Percentiles rank a stretch among this genome's conserved stretches.
Evolutionary conservation across 2,329 filamentous ascomycete genomes (phyloP).

Genomic region (Annulohypoxylon truncatum): DNA sequence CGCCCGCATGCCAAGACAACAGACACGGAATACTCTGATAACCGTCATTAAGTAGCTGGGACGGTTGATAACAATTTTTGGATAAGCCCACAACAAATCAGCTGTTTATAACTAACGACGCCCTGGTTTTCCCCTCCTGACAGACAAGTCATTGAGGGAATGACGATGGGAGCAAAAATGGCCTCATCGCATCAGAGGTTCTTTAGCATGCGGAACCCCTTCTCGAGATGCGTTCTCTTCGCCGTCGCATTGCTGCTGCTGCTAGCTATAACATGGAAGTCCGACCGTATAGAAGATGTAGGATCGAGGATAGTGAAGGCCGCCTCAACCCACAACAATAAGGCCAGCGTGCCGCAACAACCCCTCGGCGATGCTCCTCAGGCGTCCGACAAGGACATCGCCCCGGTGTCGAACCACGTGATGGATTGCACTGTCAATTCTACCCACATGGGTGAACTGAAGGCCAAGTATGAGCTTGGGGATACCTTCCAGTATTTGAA

Average conservation of each 20-base stretch:
- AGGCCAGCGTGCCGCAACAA: constrained; percentile 49
- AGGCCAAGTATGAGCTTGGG: constrained; percentile 60
- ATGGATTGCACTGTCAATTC: constrained; percentile 65
- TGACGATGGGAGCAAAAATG: constrained; percentile 55
- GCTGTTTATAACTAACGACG: constrained; percentile 33
- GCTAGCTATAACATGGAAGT: constrained; percentile 56
- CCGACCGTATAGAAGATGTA: constrained; percentile 56
- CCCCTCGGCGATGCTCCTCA: constrained; percentile 46
- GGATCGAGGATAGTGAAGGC: constrained; percentile 57
- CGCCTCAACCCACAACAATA: constrained; percentile 49
- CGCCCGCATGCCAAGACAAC: constrained; percentile 39
- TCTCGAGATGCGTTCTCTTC: constrained; percentile 59
- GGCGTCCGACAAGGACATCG: constrained; percentile 47
- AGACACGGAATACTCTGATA: constrained; percentile 36
- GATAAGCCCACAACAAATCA: constrained; percentile 21
- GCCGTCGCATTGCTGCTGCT: constrained; percentile 58
- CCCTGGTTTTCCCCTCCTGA: constrained; percentile 34
- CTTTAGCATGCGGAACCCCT: constrained; percentile 62
- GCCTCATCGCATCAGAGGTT: constrained; percentile 55
- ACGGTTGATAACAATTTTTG: constrained; percentile 16
- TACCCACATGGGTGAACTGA: constrained; percentile 58
- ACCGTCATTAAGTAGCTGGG: constrained; percentile 37
- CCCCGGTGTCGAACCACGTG: constrained; percentile 50
- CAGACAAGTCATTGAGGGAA: constrained; percentile 35
- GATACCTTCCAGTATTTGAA: constrained; percentile 67